Base-by-base conservation (phyloP, 768 basidiomycete genomes). In the Naganishia antarctica region DNA sequence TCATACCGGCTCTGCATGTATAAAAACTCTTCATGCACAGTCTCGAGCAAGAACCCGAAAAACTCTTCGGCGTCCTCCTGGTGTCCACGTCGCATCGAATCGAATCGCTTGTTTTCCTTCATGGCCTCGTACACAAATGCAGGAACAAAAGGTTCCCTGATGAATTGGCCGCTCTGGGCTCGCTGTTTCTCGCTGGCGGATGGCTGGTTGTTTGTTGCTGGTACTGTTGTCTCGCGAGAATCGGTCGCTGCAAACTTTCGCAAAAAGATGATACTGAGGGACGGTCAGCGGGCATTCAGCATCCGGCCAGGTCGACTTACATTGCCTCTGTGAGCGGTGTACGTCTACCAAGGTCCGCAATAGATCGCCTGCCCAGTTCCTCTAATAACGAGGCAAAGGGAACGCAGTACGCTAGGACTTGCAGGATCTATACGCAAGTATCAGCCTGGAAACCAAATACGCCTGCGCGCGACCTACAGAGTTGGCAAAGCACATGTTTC, bases 61-160 rank as follows among this genome's bases (percentile, higher is more conserved):
- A 96, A 98, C 78, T 99, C 94, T 77, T 99, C 93, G 11, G 93
- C 94, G 64, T 99, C 94, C 76, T 99, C 94, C 79, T 99, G 94
- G 64, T 91, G 89, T 0, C 92, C 92, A 40, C 89, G 85, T 84
- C 88, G 80, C 92, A 97, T 97, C 48, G 83, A 84, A 71, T 93
- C 92, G 72, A 97, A 97, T 68, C 89, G 82, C 79, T 90, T 90
- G 81, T 91, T 91, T 78, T 87, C 86, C 79, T 89, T 90, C 83
- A 97, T 84, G 18, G 90, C 92, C 68, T 92, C 89, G 76, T 96
- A 97, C 28, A 97, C 84, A 69, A 86, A 85, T 13, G 85, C 83
- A 23, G 93, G 90, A 32, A 92, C 82, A 74, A 97, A 94, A 21
- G 88, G 86, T 63, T 87, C 86, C 31, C 53, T 43, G 80, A 40